Conservation (phyloP, 352 stramenopile species). For the Pythium grandisporangium region DNA sequence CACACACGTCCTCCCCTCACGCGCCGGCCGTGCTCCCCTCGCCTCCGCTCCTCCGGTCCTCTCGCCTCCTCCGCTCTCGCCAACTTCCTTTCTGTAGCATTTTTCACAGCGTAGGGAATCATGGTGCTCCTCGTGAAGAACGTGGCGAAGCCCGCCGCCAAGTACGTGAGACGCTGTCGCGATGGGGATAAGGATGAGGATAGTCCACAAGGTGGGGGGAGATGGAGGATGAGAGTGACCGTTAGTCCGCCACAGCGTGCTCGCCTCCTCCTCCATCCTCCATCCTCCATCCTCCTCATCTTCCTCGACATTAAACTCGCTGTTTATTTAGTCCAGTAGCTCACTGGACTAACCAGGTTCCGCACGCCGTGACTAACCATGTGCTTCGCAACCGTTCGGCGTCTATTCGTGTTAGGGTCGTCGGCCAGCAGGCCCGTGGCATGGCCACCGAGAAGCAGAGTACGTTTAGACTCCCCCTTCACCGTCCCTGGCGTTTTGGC, state of each 20-base stretch:
- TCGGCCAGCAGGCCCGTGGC: slow-evolving; percentile 79
- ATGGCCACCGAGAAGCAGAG: slow-evolving; percentile 99
- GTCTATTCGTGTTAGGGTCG: slow-evolving; percentile 21
- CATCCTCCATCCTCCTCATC: not conserved
- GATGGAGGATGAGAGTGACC: too few relatives aligned
- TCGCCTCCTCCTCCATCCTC: not conserved
- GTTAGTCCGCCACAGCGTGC: too few relatives aligned
- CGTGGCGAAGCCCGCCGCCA: slow-evolving; percentile 14
- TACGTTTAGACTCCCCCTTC: too few relatives aligned
- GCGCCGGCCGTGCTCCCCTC: not conserved
- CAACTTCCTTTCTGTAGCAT: not conserved
- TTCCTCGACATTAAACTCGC: too few relatives aligned
- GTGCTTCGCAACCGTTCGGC: not conserved
- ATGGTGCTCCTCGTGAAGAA: slow-evolving; percentile 23
- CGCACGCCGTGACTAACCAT: not conserved
- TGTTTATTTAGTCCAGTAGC: too few relatives aligned
- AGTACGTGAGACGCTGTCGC: too few relatives aligned
- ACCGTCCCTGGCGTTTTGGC: slow-evolving; percentile 2
- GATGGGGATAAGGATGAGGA: too few relatives aligned
- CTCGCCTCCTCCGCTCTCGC: not conserved
- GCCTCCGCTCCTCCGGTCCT: not conserved
- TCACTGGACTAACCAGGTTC: not conserved
- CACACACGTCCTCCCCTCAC: not conserved
- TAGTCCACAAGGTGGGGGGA: too few relatives aligned
- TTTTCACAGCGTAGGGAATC: slow-evolving; percentile 13